Conservation (phyloP, 2,329 filamentous ascomycete species). For the Ceratocystis eucalypticola region DNA sequence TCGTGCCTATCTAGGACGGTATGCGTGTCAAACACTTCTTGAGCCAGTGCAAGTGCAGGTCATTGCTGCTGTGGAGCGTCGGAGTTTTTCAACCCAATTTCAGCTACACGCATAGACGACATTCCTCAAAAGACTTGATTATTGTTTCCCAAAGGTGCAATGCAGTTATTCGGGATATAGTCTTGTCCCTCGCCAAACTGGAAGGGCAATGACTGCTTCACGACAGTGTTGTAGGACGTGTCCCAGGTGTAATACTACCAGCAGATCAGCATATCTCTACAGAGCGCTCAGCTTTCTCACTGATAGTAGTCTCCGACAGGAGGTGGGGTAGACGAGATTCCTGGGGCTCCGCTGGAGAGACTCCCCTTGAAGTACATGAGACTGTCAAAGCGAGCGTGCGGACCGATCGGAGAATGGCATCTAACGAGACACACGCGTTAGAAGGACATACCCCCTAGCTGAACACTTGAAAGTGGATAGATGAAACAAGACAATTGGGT, state of each 20-base stretch:
- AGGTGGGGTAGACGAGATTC: conserved; percentile 44
- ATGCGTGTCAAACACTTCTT: conserved; percentile 47
- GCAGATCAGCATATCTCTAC: conserved; percentile 56
- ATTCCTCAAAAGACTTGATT: conserved; percentile 61
- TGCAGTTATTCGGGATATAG: conserved; percentile 48
- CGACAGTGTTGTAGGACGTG: conserved; percentile 44
- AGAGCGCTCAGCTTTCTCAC: conserved; percentile 60
- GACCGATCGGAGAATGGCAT: conserved; percentile 35
- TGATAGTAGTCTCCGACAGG: conserved; percentile 50
- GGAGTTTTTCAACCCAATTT: conserved; percentile 49
- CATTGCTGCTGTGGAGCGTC: conserved; percentile 41
- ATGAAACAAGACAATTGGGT: not conserved
- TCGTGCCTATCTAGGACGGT: conserved; percentile 49
- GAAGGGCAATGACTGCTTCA: conserved; percentile 43
- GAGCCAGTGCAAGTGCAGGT: conserved; percentile 49
- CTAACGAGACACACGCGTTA: conserved; percentile 24
- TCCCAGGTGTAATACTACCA: conserved; percentile 52
- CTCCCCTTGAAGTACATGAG: conserved; percentile 40
- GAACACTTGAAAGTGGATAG: not conserved
- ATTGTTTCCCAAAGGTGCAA: conserved; percentile 50
- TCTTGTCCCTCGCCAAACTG: conserved; percentile 44
- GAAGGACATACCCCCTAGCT: not conserved
- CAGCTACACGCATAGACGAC: conserved; percentile 53
- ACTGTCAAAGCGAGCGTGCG: conserved; percentile 37
- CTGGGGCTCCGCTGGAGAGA: conserved; percentile 38